Base-by-base conservation (phyloP, 192 early-diverging fungal species). In the Coemansia sp. region DNA sequence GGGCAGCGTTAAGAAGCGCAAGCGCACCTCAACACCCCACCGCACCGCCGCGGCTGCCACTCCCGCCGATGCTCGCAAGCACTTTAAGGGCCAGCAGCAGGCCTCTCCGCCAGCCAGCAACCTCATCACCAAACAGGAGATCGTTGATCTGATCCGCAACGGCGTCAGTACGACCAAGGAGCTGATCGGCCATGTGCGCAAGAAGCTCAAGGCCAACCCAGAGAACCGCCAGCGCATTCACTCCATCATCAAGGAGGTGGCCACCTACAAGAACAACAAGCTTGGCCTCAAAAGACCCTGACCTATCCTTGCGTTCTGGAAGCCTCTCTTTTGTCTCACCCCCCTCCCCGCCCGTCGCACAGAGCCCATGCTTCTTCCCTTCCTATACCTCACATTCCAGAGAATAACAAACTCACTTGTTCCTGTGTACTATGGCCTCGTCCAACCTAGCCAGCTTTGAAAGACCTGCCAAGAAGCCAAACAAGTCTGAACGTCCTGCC, bases 61-160 rank as follows among this genome's bases (percentile, higher is more conserved):
- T 13, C 36, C 51, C 11, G 47, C 54, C 35, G 49, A 12, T 25
- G 17, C 9, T 54, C 35, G 47, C 17, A 29, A 44, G 41, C 49
- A 44, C 5, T 50, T 36, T 13, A 64, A 40, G 39, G 20, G 14
- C 12, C 3, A 8, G 16, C 2, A 14, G 16, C 16, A 18, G 16
- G 34, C 34, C 34, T 36, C 34, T 4, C 19, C 36, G 36, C 36
- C 36, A 18, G 51, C 36, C 26, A 42, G 23, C 12, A 51, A 67
- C 31, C 44, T 85, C 11, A 85, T 88, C 29, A 85, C 81, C 14
- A 82, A 84, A 46, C 64, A 72, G 16, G 86, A 88, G 51, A 82
- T 88, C 3, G 65, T 85, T 12, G 67, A 76, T 4, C 34, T 84
- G 19, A 78, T 82, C 41, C 78, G 65, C 30, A 75, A 63, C 26